These are phyloP conservation scores for Quercus lobata DNA, from an alignment of 331 rosid species.

Conservation along the genomic window DNA sequence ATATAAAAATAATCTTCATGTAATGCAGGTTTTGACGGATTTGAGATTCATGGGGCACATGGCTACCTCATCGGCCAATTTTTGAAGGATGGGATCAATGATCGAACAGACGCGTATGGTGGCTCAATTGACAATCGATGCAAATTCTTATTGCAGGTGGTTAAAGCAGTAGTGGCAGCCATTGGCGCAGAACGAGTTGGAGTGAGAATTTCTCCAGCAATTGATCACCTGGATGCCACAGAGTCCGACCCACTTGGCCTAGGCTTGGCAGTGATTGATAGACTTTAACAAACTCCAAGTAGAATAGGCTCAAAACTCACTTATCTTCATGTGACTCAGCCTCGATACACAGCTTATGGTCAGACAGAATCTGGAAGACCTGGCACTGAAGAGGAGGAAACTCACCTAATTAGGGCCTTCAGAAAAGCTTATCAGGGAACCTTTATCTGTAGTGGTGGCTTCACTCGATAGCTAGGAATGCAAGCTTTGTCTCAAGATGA, in stretches of 20 bases:
- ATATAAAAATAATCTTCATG: neutral
- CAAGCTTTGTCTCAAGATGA: slow-evolving; percentile 72
- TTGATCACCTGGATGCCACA: slow-evolving; percentile 82
- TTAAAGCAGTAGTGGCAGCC: slow-evolving; percentile 57
- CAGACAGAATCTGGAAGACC: slow-evolving; percentile 69
- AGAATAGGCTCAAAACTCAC: slow-evolving; percentile 49
- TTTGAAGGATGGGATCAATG: slow-evolving; percentile 84
- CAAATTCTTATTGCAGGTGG: slow-evolving; percentile 59
- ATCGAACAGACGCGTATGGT: slow-evolving; percentile 78
- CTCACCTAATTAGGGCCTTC: slow-evolving; percentile 46
- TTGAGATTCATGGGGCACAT: slow-evolving; percentile 95
- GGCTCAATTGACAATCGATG: slow-evolving; percentile 71
- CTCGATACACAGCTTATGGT: slow-evolving; percentile 69
- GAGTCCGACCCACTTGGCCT: slow-evolving; percentile 74
- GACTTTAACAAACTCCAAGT: slow-evolving; percentile 70
- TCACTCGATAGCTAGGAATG: slow-evolving; percentile 71
- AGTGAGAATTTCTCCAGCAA: slow-evolving; percentile 91
- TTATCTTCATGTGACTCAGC: slow-evolving; percentile 89
- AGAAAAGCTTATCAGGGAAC: slow-evolving; percentile 72
- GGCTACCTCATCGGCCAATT: slow-evolving; percentile 92
- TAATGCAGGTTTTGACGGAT: slow-evolving; percentile 80
- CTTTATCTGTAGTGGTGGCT: slow-evolving; percentile 89
- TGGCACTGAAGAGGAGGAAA: slow-evolving; percentile 74
- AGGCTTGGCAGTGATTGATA: slow-evolving; percentile 75
- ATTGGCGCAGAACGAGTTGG: slow-evolving; percentile 73